Evolutionary conservation across 257 asterid species (phyloP).

Genomic region (Nicotiana paniculata): DNA sequence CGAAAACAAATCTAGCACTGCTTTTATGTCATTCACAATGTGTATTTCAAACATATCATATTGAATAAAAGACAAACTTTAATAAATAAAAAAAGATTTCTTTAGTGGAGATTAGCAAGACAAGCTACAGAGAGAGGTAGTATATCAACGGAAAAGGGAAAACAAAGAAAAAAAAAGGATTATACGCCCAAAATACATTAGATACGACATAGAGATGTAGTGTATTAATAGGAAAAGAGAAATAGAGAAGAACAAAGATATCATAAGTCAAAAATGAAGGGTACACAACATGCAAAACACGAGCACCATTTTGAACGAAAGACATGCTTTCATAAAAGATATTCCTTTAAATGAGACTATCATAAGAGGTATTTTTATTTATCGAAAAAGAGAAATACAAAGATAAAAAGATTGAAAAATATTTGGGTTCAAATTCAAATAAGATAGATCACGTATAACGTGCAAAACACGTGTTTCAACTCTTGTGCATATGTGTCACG

Average conservation of each 20-base stretch:
- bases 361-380: neutral
- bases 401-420: neutral
- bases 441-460: too few species aligned
- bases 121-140: neutral
- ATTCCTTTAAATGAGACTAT: neutral
- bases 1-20: too few species aligned
- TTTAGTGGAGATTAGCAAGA: neutral
- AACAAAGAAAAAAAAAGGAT: too few species aligned
- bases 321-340: neutral
- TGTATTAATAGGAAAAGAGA: too few species aligned
- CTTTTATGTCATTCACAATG: neutral
- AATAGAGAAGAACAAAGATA: too few species aligned
- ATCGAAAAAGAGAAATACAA: neutral
- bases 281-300: too few species aligned
- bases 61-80: neutral
- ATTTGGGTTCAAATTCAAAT: too few species aligned
- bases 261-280: too few species aligned
- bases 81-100: neutral
- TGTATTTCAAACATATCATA: neutral
- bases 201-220: too few species aligned
- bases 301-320: neutral
- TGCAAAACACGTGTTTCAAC: too few species aligned
- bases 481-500: too few species aligned
- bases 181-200: too few species aligned
- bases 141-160: neutral